Evolutionary conservation across 371 early-diverging fungal species (phyloP).

Genomic region (Cokeromyces recurvatus): DNA sequence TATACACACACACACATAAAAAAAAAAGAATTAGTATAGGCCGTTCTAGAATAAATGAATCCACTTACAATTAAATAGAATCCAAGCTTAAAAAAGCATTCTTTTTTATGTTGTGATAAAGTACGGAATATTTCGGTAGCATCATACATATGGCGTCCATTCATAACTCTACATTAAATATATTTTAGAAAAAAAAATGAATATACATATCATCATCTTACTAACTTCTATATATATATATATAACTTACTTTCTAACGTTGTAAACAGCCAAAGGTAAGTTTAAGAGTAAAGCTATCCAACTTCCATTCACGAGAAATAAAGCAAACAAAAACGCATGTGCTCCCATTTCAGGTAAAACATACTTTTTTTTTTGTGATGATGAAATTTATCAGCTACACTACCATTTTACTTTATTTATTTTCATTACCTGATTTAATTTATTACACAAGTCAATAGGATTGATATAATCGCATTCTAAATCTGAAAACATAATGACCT

Average conservation of each 20-base stretch:
- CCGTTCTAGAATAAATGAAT: no score
- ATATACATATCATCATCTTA: no score
- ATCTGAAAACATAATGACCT: constrained; percentile 92
- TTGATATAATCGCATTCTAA: constrained; percentile 97
- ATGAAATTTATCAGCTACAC: no score
- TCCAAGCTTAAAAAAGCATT: constrained; percentile 91
- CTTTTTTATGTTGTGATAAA: constrained; percentile 83
- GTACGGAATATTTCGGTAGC: constrained; percentile 97
- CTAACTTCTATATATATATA: no score
- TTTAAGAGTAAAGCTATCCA: constrained; percentile 87
- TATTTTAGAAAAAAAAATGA: no score
- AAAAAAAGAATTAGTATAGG: no score
- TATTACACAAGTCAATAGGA: constrained; percentile 96
- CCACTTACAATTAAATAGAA: constrained; percentile 82
- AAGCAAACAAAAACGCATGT: constrained; percentile 74
- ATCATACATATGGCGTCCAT: constrained; percentile 87
- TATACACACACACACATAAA: no score
- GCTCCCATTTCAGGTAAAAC: constrained; percentile 89
- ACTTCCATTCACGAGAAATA: constrained; percentile 82
- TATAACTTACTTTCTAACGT: constrained; percentile 77
- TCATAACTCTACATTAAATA: constrained; percentile 56
- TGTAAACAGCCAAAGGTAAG: constrained; percentile 80
- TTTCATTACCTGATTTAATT: constrained; percentile 80
- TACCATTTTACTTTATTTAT: no score
- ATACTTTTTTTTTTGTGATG: constrained; percentile 53